phyloP scores from a whole-genome alignment of 2,329 filamentous ascomycete species.

The Truncatella angustata region DNA sequence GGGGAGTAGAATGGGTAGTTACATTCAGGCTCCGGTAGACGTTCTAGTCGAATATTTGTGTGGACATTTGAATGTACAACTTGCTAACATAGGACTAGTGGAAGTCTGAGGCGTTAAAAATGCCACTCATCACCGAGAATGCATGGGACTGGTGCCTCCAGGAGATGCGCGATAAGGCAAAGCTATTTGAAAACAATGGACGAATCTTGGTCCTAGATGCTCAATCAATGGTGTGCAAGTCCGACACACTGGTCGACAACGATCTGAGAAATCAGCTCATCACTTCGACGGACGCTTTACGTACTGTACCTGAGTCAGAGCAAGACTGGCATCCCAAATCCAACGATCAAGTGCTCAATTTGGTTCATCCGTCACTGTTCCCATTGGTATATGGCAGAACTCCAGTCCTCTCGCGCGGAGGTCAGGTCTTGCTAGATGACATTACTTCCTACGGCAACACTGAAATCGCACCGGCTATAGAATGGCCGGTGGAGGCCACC shows the following conservation, averaged over 20 bases:
- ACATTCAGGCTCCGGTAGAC: too few relatives aligned
- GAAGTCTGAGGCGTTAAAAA: conserved; percentile 15
- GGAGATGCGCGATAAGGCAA: conserved; percentile 47
- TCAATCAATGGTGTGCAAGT: conserved; percentile 44
- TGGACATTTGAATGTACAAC: too few relatives aligned
- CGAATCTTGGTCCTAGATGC: conserved; percentile 42
- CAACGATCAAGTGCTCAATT: conserved; percentile 54
- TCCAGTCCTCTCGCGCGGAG: conserved; percentile 35
- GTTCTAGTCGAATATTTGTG: too few relatives aligned
- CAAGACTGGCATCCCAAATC: conserved; percentile 64
- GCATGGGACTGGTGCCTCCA: conserved; percentile 25
- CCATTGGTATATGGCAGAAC: conserved; percentile 55
- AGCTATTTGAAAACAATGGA: conserved; percentile 32
- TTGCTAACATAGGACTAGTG: too few relatives aligned
- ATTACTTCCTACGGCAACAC: neutral
- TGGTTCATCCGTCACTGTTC: conserved; percentile 64
- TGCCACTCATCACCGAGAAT: neutral
- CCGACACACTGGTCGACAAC: conserved; percentile 41
- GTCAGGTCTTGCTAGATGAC: neutral
- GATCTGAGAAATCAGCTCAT: conserved; percentile 40
- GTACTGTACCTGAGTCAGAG: conserved; percentile 45
- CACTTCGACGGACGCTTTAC: conserved; percentile 42
- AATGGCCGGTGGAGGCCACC: neutral
- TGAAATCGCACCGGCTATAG: neutral
- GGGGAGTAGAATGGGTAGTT: too few relatives aligned